These are phyloP conservation scores for Crotalaria pallida DNA, from an alignment of 306 rosid genomes.

Conservation along the genomic window DNA sequence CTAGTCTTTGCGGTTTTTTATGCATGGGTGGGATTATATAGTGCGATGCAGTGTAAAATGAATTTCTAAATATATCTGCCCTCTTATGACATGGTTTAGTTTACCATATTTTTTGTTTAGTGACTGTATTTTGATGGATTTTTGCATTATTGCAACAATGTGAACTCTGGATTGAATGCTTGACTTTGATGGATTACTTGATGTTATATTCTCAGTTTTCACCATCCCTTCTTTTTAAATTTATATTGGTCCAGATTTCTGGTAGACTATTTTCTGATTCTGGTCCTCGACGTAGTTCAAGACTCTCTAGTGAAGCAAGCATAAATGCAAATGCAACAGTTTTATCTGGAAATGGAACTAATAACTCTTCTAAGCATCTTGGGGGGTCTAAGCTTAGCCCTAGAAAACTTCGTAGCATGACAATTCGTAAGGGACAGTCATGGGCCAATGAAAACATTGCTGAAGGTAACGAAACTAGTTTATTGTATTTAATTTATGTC, in stretches of 20 bases:
- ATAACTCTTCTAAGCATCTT: constrained; percentile 72
- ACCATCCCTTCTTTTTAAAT: neutral
- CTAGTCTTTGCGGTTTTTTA: neutral
- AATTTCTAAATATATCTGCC: constrained; percentile 7
- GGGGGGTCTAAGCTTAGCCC: constrained; percentile 78
- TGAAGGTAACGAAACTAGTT: constrained; percentile 49
- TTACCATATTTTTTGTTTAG: neutral
- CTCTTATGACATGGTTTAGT: neutral
- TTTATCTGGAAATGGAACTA: constrained; percentile 69
- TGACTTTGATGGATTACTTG: neutral
- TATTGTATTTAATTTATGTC: neutral
- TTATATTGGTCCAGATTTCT: constrained; percentile 46
- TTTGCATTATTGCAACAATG: constrained; percentile 13
- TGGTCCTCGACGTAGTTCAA: constrained; percentile 85
- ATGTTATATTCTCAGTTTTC: constrained; percentile 2
- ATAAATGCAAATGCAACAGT: constrained; percentile 49
- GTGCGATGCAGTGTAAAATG: neutral
- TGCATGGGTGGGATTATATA: neutral
- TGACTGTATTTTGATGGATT: neutral
- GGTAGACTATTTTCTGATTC: constrained; percentile 93
- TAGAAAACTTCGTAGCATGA: constrained; percentile 62
- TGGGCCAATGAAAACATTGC: constrained; percentile 87
- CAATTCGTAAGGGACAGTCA: constrained; percentile 71
- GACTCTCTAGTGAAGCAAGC: constrained; percentile 72
- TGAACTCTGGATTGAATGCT: neutral